A percentile compares a stretch with the other conserved stretches of the same genome.
Evolutionary conservation across 176 grass and related monocot species (phyloP).

Genomic region (Carex kokanica): DNA sequence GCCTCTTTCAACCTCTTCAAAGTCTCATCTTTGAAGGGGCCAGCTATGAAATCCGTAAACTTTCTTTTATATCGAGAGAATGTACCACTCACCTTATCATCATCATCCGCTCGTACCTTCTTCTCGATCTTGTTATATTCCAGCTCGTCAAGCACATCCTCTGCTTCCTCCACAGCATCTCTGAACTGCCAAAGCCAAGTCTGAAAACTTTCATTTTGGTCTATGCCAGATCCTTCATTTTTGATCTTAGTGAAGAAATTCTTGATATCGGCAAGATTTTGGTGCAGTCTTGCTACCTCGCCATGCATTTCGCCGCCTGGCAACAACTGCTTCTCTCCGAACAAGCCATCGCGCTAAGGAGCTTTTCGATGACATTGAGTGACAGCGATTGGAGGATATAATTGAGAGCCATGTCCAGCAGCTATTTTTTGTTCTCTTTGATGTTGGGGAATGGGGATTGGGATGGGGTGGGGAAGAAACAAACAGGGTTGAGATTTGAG

Average conservation of each 20-base stretch:
- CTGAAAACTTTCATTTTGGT: not conserved
- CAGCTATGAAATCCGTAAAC: conserved; percentile 19
- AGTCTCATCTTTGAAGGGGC: not conserved
- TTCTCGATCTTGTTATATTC: conserved; percentile 13
- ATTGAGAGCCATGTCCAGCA: not conserved
- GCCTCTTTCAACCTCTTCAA: conserved; percentile 31
- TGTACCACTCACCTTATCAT: conserved; percentile 18
- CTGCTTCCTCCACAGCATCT: conserved; percentile 23
- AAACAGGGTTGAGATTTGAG: too few relatives aligned
- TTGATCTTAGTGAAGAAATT: not conserved
- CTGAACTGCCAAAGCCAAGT: conserved; percentile 10
- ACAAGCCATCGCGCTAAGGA: not conserved
- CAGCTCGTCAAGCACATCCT: conserved; percentile 40
- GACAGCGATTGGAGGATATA: conserved; percentile 4
- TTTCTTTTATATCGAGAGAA: conserved; percentile 13
- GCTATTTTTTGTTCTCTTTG: not conserved
- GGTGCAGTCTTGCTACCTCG: not conserved
- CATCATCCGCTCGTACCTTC: not conserved
- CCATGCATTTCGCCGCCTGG: conserved; percentile 11
- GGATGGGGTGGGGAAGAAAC: too few relatives aligned
- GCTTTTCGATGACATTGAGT: not conserved
- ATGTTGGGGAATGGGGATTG: too few relatives aligned
- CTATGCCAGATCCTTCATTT: not conserved
- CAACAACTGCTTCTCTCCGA: not conserved
- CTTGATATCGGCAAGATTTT: not conserved